These are phyloP conservation scores for Ogataea populi-albae DNA, from an alignment of 805 yeast species.

Conservation along the genomic window DNA sequence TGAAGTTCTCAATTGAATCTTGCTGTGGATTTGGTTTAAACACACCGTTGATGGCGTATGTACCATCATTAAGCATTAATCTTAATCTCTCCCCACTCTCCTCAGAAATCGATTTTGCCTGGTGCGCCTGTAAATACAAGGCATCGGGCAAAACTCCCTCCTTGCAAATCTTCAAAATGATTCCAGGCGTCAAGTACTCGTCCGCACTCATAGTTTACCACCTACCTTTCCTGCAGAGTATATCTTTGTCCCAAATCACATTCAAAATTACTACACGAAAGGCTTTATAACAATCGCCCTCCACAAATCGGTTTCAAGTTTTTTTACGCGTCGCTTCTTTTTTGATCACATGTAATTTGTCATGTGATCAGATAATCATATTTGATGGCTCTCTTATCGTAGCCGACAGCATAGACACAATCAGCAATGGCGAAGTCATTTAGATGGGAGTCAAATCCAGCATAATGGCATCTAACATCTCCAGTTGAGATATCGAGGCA, in stretches of 20 bases:
- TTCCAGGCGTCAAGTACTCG: conserved; percentile 24
- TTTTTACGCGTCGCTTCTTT: no score
- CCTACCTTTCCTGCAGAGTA: no score
- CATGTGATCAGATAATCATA: no score
- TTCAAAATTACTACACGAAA: no score
- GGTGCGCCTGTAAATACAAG: conserved; percentile 31
- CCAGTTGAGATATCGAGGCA: conserved; percentile 11
- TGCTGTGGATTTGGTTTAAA: conserved; percentile 43
- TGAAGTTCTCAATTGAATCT: conserved; percentile 28
- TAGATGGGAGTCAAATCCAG: conserved; percentile 12
- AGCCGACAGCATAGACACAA: no score
- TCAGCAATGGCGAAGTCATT: no score
- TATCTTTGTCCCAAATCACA: no score
- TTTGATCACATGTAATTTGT: no score
- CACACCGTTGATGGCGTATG: conserved; percentile 48
- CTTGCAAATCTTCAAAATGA: conserved; percentile 22
- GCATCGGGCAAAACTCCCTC: conserved; percentile 20
- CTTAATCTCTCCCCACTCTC: conserved; percentile 42
- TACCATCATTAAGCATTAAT: conserved; percentile 52
- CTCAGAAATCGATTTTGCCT: conserved; percentile 33
- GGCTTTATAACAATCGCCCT: no score
- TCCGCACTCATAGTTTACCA: conserved; percentile 10
- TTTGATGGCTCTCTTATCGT: no score
- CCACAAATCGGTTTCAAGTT: no score
- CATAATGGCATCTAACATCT: conserved; percentile 5